Conservation (phyloP, 2,329 filamentous ascomycete genomes). For the Drechmeria coniospora region DNA sequence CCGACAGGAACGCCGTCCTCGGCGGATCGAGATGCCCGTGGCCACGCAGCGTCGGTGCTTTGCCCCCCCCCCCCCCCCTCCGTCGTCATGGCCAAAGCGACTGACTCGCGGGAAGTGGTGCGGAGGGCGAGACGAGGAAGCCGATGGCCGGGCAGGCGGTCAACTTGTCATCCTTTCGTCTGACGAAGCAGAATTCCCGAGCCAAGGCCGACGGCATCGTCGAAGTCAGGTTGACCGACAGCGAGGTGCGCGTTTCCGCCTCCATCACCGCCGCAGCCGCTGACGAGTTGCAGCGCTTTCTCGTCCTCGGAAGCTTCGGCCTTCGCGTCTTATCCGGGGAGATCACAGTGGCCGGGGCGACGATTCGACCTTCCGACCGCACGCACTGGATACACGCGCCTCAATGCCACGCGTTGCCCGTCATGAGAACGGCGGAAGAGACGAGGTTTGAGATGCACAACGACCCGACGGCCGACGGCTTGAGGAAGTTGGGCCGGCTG, state of each 20-base stretch:
- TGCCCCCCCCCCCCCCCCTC: neutral
- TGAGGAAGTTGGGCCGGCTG: slow-evolving; percentile 40
- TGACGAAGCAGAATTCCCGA: slow-evolving; percentile 27
- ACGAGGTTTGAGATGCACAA: slow-evolving; percentile 40
- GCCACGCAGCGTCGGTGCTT: neutral
- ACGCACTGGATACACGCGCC: slow-evolving; percentile 48
- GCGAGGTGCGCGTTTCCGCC: slow-evolving; percentile 37
- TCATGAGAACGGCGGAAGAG: slow-evolving; percentile 39
- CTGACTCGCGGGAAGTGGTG: neutral
- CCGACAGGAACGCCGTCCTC: slow-evolving; percentile 4
- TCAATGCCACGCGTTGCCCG: slow-evolving; percentile 53
- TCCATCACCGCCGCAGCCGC: slow-evolving; percentile 1
- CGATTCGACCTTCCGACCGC: slow-evolving; percentile 31
- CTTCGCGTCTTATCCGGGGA: slow-evolving; percentile 46
- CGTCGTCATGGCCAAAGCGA: neutral
- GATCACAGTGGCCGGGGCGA: slow-evolving; percentile 50
- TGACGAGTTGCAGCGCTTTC: slow-evolving; percentile 33
- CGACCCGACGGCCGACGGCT: slow-evolving; percentile 28
- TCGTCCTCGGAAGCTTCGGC: slow-evolving; percentile 53
- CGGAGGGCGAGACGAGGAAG: neutral
- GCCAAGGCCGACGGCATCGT: slow-evolving; percentile 21
- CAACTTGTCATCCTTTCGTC: slow-evolving; percentile 30
- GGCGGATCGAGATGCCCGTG: neutral
- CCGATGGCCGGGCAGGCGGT: slow-evolving; percentile 4
- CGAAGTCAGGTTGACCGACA: slow-evolving; percentile 28